Conservation (phyloP, 1,139 yeast species). For the Yamadazyma epiphylla region DNA sequence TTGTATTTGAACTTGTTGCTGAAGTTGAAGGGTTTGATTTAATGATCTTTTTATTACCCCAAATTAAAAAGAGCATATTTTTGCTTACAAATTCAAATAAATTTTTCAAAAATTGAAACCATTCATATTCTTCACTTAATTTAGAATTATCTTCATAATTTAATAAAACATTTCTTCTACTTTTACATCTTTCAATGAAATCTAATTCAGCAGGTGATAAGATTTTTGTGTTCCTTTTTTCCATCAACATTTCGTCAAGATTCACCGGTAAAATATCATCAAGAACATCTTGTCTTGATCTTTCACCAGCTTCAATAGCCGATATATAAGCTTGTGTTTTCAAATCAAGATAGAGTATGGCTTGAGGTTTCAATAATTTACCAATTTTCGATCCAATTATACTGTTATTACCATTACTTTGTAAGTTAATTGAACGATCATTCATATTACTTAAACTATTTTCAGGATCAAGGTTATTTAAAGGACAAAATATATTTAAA, state of each 20-base stretch:
- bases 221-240: slow-evolving; percentile 20
- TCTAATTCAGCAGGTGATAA: slow-evolving; percentile 70
- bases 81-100: slow-evolving; percentile 74
- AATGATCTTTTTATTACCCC: slow-evolving; percentile 49
- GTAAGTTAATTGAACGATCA: slow-evolving; percentile 29
- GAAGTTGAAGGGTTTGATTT: slow-evolving; percentile 5
- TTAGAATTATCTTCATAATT: slow-evolving; percentile 43
- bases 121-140: slow-evolving; percentile 33
- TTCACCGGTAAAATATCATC: slow-evolving; percentile 74
- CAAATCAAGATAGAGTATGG: slow-evolving; percentile 73
- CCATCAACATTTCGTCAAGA: slow-evolving; percentile 43
- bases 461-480: slow-evolving; percentile 41
- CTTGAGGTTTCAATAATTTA: slow-evolving; percentile 74
- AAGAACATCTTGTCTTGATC: slow-evolving; percentile 64
- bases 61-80: slow-evolving; percentile 65
- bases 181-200: slow-evolving; percentile 64
- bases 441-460: slow-evolving; percentile 40
- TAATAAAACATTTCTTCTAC: slow-evolving; percentile 61
- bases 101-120: slow-evolving; percentile 47
- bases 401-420: slow-evolving; percentile 31
- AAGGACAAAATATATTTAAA: slow-evolving; percentile 78
- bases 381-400: slow-evolving; percentile 42
- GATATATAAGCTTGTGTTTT: slow-evolving; percentile 95
- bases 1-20: slow-evolving; percentile 5
- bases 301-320: slow-evolving; percentile 72